Evolutionary conservation across 352 stramenopile species (phyloP).

Genomic region (Plasmopara viticola): DNA sequence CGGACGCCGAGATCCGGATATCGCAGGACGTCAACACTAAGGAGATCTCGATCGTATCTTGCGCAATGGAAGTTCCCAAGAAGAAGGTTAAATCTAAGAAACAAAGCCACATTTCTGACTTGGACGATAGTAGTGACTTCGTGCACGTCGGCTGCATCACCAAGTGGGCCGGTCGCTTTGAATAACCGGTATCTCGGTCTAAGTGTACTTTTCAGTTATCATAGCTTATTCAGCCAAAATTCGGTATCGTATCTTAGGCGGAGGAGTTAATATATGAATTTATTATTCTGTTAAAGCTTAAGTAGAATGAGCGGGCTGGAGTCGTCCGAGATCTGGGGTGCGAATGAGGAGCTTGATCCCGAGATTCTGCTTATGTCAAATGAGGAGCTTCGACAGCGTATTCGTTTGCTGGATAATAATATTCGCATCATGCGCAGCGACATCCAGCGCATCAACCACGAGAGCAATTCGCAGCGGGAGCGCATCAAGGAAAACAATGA

Average conservation of each 20-base stretch:
- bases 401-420: constrained; percentile 94
- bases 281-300: background rate
- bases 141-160: constrained; percentile 42
- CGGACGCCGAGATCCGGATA: constrained; percentile 66
- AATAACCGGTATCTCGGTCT: constrained; percentile 25
- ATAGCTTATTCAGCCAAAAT: constrained; percentile 4
- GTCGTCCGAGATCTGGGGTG: constrained; percentile 57
- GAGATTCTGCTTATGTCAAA: constrained; percentile 94
- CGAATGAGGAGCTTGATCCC: constrained; percentile 62
- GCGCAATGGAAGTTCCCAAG: constrained; percentile 15
- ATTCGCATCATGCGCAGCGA: constrained; percentile 97
- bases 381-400: constrained; percentile 93
- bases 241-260: constrained; percentile 12
- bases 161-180: constrained; percentile 64
- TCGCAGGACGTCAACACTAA: constrained; percentile 30
- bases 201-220: constrained; percentile 3
- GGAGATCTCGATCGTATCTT: constrained; percentile 62
- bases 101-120: constrained; percentile 4
- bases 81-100: constrained; percentile 13
- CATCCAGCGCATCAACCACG: constrained; percentile 95
- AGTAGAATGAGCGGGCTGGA: constrained; percentile 51
- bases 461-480: constrained; percentile 90
- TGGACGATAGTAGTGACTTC: constrained; percentile 16
- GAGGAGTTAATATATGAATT: constrained; percentile 4
- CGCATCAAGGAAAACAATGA: constrained; percentile 98